phyloP scores from a whole-genome alignment of 2,329 filamentous ascomycete genomes.

The Emmonsiellopsis sp. region DNA sequence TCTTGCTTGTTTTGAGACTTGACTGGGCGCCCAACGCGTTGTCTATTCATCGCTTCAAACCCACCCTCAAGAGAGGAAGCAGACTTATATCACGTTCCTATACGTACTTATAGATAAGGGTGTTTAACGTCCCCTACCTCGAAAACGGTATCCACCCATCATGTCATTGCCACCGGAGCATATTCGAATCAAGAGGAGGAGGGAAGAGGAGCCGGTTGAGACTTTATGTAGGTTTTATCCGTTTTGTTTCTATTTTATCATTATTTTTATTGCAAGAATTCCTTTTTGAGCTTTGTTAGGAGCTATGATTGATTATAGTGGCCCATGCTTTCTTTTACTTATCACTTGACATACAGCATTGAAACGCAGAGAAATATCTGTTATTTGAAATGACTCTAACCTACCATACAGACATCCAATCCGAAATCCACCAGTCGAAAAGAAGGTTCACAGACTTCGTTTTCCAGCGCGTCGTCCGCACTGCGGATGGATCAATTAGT shows the following conservation, averaged over 20 bases:
- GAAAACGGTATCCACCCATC: not conserved
- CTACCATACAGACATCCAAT: slow-evolving; percentile 33
- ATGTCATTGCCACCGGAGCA: slow-evolving; percentile 43
- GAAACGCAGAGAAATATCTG: not conserved
- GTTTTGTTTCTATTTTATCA: slow-evolving; percentile 2
- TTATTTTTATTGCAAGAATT: not conserved
- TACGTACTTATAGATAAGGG: too few relatives aligned
- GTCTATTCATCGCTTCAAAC: too few relatives aligned
- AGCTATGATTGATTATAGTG: not conserved
- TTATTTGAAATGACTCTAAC: not conserved
- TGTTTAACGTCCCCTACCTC: too few relatives aligned
- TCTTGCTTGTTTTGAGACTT: too few relatives aligned
- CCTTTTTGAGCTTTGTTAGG: not conserved
- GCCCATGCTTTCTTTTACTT: not conserved
- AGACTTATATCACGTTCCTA: too few relatives aligned
- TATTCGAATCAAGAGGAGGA: slow-evolving; percentile 48
- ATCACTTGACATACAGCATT: not conserved
- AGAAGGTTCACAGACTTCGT: slow-evolving; percentile 41
- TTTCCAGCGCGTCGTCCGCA: slow-evolving; percentile 34
- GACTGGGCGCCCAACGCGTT: too few relatives aligned
- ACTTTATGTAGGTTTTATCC: slow-evolving; percentile 35
- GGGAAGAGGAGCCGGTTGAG: slow-evolving; percentile 49
- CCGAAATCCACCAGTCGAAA: slow-evolving; percentile 36
- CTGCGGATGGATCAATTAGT: slow-evolving; percentile 11
- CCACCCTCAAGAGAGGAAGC: too few relatives aligned